Conservation (phyloP, 23 red algal genomes). For the Chondrus crispus region DNA sequence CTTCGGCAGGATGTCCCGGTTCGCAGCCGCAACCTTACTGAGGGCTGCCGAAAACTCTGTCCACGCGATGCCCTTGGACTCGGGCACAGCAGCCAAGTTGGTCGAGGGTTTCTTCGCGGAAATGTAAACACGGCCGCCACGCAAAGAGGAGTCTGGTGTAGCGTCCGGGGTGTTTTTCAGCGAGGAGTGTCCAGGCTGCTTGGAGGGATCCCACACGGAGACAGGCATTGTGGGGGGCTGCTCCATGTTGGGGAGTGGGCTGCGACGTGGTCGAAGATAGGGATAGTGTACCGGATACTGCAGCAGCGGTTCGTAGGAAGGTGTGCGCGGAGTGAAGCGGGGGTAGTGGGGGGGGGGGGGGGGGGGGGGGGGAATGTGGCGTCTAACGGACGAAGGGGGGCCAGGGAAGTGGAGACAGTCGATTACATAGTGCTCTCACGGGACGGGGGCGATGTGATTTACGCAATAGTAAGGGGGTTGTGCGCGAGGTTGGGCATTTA, state of each 20-base stretch:
- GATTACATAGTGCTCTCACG: background rate
- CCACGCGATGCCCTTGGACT: constrained; percentile 36
- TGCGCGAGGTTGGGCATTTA: background rate
- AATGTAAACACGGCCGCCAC: constrained; percentile 40
- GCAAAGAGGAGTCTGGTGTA: constrained; percentile 67
- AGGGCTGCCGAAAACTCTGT: background rate
- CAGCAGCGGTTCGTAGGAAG: too few species aligned
- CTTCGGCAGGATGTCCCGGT: background rate
- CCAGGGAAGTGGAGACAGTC: background rate
- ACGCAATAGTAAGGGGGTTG: background rate
- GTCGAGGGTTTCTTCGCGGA: background rate
- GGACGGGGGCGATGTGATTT: background rate
- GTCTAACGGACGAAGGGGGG: background rate
- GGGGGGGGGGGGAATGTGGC: background rate
- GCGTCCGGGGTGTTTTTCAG: constrained; percentile 70
- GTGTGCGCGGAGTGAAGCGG: background rate
- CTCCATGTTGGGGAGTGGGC: background rate
- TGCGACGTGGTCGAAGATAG: too few species aligned
- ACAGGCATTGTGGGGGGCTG: background rate
- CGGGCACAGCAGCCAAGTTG: background rate
- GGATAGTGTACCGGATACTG: too few species aligned
- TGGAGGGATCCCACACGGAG: constrained; percentile 72
- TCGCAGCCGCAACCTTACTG: background rate
- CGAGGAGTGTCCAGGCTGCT: constrained; percentile 54
- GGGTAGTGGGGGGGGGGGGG: background rate